These are phyloP conservation scores for Spinellus fusiger DNA, from an alignment of 192 early-diverging fungal species.

Conservation along the genomic window DNA sequence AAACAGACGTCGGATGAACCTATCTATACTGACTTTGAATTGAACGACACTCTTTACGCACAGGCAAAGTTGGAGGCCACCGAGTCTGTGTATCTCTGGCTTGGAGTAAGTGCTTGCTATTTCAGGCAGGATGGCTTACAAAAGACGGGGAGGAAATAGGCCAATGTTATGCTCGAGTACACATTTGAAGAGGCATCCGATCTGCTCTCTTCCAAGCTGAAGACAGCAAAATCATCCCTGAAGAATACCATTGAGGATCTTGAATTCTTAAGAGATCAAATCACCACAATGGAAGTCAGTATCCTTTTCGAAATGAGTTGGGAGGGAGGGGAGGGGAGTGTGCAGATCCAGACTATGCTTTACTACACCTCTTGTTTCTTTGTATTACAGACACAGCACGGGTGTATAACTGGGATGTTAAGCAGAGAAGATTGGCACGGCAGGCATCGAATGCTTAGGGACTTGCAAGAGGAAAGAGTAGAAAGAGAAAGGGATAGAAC, in stretches of 20 bases:
- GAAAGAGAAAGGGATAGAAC: no score
- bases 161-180: conserved; percentile 98
- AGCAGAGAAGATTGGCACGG: conserved; percentile 50
- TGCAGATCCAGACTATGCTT: conserved; percentile 10
- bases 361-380: conserved; percentile 4
- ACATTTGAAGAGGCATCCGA: conserved; percentile 78
- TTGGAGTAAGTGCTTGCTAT: conserved; percentile 86
- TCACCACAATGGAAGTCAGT: conserved; percentile 99
- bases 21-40: conserved; percentile 81
- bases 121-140: not conserved
- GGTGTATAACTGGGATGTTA: conserved; percentile 98
- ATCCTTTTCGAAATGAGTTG: conserved; percentile 32
- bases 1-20: conserved; percentile 43
- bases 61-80: conserved; percentile 73
- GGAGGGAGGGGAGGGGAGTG: not conserved
- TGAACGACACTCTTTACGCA: conserved; percentile 93
- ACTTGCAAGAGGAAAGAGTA: no score
- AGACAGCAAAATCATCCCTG: conserved; percentile 64
- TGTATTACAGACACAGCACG: conserved; percentile 72
- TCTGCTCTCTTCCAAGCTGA: conserved; percentile 71
- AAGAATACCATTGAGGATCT: conserved; percentile 83
- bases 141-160: conserved; percentile 38
- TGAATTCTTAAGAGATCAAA: conserved; percentile 90
- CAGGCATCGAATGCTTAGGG: no score
- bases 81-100: conserved; percentile 86